Conservation (phyloP, 371 early-diverging fungal species). For the Mortierella sp. region DNA sequence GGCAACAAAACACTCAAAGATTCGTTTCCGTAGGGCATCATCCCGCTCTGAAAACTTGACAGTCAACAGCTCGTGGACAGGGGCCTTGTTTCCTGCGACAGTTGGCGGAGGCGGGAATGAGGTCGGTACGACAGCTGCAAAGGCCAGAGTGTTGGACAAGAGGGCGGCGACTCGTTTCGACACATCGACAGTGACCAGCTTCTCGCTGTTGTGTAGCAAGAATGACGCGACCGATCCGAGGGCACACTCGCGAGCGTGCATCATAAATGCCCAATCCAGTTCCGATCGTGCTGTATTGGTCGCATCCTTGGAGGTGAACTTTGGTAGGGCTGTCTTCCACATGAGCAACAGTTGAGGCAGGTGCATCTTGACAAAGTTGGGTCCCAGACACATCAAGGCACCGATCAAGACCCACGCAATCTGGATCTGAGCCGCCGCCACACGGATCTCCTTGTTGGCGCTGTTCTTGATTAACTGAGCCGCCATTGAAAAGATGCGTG, state of each 20-base stretch:
- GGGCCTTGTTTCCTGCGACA: constrained; percentile 51
- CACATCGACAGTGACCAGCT: constrained; percentile 80
- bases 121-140: constrained; percentile 71
- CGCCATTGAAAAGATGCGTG: constrained; percentile 81
- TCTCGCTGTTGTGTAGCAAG: constrained; percentile 75
- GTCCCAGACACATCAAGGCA: constrained; percentile 84
- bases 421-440: constrained; percentile 77
- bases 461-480: constrained; percentile 78
- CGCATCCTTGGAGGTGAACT: constrained; percentile 66
- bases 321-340: constrained; percentile 80
- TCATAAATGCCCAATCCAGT: constrained; percentile 75
- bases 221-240: constrained; percentile 82
- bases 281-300: constrained; percentile 73
- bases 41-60: constrained; percentile 73
- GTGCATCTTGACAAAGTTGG: constrained; percentile 85
- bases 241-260: constrained; percentile 80
- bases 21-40: constrained; percentile 71
- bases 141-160: constrained; percentile 82
- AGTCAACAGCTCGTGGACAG: constrained; percentile 57
- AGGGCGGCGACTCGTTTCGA: constrained; percentile 85
- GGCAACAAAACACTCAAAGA: constrained; percentile 81
- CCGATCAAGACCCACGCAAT: constrained; percentile 88
- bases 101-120: constrained; percentile 58
- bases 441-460: constrained; percentile 69
- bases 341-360: constrained; percentile 81